These are phyloP conservation scores for Golubevia sp. DNA, from an alignment of 1,284 basidiomycete species.

Conservation along the genomic window DNA sequence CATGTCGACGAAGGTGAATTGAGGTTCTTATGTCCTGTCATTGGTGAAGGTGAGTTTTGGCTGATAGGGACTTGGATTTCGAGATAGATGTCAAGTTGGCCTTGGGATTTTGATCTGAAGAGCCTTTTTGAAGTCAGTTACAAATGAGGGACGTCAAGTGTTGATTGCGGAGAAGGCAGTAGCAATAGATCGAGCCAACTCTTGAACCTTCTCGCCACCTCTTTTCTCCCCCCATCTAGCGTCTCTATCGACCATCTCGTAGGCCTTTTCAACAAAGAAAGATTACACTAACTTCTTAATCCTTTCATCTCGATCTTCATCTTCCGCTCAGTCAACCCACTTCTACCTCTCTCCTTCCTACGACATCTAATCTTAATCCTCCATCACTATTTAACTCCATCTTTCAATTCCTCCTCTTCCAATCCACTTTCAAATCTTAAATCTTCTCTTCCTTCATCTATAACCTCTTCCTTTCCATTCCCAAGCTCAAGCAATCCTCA, in stretches of 20 bases:
- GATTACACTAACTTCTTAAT: too few relatives aligned
- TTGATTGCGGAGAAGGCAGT: too few relatives aligned
- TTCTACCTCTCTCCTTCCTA: slow-evolving; percentile 47
- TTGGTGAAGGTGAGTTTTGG: slow-evolving; percentile 20
- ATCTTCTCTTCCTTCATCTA: not conserved
- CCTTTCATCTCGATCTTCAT: not conserved
- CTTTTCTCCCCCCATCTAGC: too few relatives aligned
- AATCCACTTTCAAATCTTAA: too few relatives aligned
- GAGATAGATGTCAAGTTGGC: too few relatives aligned
- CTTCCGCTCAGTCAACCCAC: slow-evolving; percentile 28
- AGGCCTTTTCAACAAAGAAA: too few relatives aligned
- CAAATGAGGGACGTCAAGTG: too few relatives aligned
- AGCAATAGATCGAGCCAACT: too few relatives aligned
- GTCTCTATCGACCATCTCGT: not conserved
- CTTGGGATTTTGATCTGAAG: too few relatives aligned
- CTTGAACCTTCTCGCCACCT: too few relatives aligned
- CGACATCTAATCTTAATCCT: slow-evolving; percentile 36
- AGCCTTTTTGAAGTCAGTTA: too few relatives aligned
- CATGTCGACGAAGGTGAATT: slow-evolving; percentile 41
- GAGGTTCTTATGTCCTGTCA: slow-evolving; percentile 47
- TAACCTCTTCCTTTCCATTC: not conserved
- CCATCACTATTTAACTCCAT: slow-evolving; percentile 34
- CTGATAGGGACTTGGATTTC: not conserved
- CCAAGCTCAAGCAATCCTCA: not conserved
- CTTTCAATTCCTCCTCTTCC: too few relatives aligned